Conservation (phyloP, 495 filamentous ascomycete genomes). For the Xylaria curta region DNA sequence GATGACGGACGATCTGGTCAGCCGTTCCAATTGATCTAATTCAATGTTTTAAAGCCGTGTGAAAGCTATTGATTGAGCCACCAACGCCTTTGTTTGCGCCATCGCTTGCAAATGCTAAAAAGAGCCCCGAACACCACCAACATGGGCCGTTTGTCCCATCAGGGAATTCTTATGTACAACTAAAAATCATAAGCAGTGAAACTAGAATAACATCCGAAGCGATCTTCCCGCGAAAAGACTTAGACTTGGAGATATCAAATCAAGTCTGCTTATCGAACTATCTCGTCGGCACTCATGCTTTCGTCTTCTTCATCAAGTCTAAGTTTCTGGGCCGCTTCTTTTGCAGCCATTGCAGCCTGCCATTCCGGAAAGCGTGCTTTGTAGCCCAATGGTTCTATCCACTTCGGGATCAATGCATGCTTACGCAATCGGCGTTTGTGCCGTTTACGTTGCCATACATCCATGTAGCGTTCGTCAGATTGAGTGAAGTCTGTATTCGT, state of each 20-base stretch:
- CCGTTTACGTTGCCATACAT: constrained; percentile 42
- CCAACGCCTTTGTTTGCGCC: constrained; percentile 18
- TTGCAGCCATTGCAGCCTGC: constrained; percentile 42
- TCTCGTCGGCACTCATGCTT: constrained; percentile 46
- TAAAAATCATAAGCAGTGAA: neutral
- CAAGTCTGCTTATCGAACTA: constrained; percentile 26
- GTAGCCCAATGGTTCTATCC: constrained; percentile 43
- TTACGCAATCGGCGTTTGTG: constrained; percentile 51
- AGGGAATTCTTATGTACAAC: neutral
- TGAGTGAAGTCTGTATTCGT: constrained; percentile 47
- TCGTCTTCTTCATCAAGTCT: constrained; percentile 42
- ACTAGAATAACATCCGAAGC: neutral
- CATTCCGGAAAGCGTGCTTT: constrained; percentile 41
- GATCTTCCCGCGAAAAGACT: neutral
- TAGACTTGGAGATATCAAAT: neutral
- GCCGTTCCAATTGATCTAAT: constrained; percentile 4
- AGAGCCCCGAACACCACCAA: neutral
- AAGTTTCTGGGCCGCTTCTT: constrained; percentile 39
- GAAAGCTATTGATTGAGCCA: constrained; percentile 7
- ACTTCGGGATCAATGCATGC: constrained; percentile 42
- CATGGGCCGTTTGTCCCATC: neutral
- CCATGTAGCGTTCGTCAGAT: constrained; percentile 42
- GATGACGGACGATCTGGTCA: neutral
- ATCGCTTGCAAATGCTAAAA: constrained; percentile 23
- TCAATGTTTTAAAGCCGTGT: neutral